A percentile compares a stretch with the other conserved stretches of the same genome.
These are phyloP conservation scores for Colletotrichum lindemuthianum DNA, from an alignment of 2,329 filamentous ascomycete species.

Conservation along the genomic window DNA sequence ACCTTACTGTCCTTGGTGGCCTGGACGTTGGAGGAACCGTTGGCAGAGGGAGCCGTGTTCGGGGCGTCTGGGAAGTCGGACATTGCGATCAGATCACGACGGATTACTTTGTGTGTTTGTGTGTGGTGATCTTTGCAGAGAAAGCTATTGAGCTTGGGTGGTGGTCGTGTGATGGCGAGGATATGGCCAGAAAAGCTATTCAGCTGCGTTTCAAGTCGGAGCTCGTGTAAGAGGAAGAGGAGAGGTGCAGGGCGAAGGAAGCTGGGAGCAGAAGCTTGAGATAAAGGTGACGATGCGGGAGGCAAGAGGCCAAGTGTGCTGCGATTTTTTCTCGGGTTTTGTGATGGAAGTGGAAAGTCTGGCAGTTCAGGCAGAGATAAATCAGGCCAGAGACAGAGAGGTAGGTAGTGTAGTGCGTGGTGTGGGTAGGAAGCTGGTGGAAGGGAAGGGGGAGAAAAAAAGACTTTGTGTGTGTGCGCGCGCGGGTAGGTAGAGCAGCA, in stretches of 20 bases:
- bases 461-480: constrained; percentile 25
- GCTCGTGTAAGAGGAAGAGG: constrained; percentile 15
- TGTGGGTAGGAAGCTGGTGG: constrained; percentile 16
- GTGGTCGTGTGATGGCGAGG: constrained; percentile 33
- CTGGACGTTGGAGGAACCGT: constrained; percentile 58
- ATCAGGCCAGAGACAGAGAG: background rate
- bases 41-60: constrained; percentile 49
- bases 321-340: constrained; percentile 8
- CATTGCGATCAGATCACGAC: constrained; percentile 46
- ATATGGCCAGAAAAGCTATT: constrained; percentile 11
- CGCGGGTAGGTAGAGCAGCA: constrained; percentile 5
- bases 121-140: constrained; percentile 28
- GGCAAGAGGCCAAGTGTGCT: constrained; percentile 25
- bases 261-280: constrained; percentile 4
- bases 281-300: constrained; percentile 14
- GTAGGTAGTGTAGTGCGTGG: constrained; percentile 16
- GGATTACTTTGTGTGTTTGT: constrained; percentile 37
- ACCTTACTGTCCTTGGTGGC: constrained; percentile 65
- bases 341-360: constrained; percentile 18
- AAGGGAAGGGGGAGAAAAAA: constrained; percentile 20
- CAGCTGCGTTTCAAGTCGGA: constrained; percentile 24
- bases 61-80: constrained; percentile 51
- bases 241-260: constrained; percentile 3
- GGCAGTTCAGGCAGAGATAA: constrained; percentile 29
- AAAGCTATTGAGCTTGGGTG: constrained; percentile 2